phyloP scores from a whole-genome alignment of 768 basidiomycete species.

The Macrolepiota albuminosa region DNA sequence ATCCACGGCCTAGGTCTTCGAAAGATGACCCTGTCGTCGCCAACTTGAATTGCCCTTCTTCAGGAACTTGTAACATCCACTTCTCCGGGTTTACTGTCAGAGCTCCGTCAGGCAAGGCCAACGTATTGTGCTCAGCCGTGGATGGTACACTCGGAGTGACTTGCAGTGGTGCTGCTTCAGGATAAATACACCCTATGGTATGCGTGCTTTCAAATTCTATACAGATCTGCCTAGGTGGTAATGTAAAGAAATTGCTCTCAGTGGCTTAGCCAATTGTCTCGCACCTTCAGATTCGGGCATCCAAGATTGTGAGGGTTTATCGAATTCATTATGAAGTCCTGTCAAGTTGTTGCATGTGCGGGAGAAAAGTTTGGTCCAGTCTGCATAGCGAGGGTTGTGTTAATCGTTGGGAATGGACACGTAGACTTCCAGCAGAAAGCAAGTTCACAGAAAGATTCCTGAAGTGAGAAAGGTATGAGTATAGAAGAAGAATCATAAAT shows the following conservation, averaged over 20 bases:
- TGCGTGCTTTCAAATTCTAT: not conserved
- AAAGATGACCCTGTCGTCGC: constrained; percentile 22
- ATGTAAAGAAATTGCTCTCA: not conserved
- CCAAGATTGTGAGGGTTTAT: no score
- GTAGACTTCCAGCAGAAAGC: no score
- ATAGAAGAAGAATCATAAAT: not conserved
- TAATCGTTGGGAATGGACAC: no score
- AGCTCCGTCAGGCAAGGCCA: constrained; percentile 20
- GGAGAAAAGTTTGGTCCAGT: no score
- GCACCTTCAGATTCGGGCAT: not conserved
- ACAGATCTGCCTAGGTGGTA: not conserved
- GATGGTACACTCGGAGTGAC: constrained; percentile 21
- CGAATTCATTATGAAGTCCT: no score
- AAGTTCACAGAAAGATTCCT: no score
- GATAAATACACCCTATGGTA: constrained; percentile 6
- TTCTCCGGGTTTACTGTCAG: constrained; percentile 21
- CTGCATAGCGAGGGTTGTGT: no score
- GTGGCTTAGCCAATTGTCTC: not conserved
- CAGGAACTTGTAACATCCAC: constrained; percentile 21
- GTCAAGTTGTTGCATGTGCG: no score
- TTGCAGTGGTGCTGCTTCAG: constrained; percentile 23
- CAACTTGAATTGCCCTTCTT: constrained; percentile 23
- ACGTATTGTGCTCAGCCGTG: constrained; percentile 23
- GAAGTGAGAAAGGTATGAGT: no score
- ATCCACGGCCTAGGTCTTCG: constrained; percentile 15